These are phyloP conservation scores for Beauveria asiatica DNA, from an alignment of 2,329 filamentous ascomycete genomes.

Conservation along the genomic window DNA sequence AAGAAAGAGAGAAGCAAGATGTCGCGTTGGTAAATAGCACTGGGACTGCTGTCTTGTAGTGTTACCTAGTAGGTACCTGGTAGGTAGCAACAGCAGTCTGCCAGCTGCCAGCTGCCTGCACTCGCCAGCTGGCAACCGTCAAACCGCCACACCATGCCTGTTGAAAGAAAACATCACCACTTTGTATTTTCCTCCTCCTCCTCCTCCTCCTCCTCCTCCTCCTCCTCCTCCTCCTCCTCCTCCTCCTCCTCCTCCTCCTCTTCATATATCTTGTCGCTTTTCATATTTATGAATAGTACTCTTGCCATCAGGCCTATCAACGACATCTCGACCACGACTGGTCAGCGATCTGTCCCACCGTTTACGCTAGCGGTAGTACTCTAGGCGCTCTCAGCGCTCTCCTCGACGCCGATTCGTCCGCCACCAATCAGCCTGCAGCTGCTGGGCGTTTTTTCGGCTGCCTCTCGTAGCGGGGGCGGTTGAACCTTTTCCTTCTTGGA, in stretches of 20 bases:
- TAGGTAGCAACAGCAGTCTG: not conserved
- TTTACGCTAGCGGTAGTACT: not conserved
- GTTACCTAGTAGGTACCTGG: no score
- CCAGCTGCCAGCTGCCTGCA: not conserved
- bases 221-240: not conserved
- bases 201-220: not conserved
- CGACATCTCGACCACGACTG: constrained; percentile 3
- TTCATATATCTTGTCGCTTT: not conserved
- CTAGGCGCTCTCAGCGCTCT: not conserved
- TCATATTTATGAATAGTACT: not conserved
- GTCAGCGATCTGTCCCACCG: not conserved
- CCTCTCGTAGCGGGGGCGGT: constrained; percentile 3
- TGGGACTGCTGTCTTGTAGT: not conserved
- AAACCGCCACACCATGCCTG: not conserved
- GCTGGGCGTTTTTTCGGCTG: constrained; percentile 7
- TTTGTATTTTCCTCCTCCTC: not conserved
- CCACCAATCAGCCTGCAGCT: constrained; percentile 8
- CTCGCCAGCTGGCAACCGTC: not conserved
- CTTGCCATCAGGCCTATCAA: not conserved
- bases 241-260: not conserved
- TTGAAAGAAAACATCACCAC: not conserved
- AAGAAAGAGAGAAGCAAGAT: not conserved
- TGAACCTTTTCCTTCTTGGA: not conserved
- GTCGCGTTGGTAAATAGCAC: not conserved
- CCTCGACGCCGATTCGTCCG: constrained; percentile 7